A percentile compares a stretch with the other conserved stretches of the same genome.
These are phyloP conservation scores for Piromyces finnis DNA, from an alignment of 192 early-diverging fungal species.

Conservation along the genomic window DNA sequence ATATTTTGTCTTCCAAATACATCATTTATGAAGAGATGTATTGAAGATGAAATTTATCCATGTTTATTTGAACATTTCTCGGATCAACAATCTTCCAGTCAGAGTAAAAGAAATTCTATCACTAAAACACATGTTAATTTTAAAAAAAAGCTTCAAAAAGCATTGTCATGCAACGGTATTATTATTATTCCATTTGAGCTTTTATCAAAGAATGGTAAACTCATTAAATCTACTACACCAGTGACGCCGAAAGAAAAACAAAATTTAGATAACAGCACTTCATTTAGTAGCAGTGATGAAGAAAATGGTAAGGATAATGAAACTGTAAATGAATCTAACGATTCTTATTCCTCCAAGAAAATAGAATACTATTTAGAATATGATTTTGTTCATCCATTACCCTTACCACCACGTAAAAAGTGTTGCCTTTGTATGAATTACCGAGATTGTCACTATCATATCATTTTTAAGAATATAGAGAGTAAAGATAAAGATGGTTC, in stretches of 20 bases:
- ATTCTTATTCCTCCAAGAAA: not conserved
- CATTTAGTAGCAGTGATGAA: not conserved
- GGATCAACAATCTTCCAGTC: not conserved
- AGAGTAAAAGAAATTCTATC: not conserved
- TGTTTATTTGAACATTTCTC: not conserved
- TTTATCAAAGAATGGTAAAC: not conserved
- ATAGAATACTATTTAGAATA: not conserved
- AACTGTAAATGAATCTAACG: not conserved
- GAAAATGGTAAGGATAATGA: not conserved
- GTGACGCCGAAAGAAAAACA: not conserved
- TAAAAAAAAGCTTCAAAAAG: not conserved
- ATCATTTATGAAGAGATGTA: not conserved
- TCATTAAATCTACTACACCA: not conserved
- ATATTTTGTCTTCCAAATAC: not conserved
- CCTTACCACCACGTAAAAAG: not conserved
- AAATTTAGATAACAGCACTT: too few species aligned
- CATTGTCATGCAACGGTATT: not conserved
- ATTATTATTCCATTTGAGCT: not conserved
- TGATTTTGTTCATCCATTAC: not conserved
- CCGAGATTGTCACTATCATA: not conserved
- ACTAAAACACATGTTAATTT: not conserved
- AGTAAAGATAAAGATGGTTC: not conserved
- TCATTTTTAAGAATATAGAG: not conserved
- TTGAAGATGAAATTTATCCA: not conserved
- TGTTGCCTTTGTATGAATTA: not conserved